Base-by-base conservation (phyloP, 345 rosid species). In the Acer yangbiense region DNA sequence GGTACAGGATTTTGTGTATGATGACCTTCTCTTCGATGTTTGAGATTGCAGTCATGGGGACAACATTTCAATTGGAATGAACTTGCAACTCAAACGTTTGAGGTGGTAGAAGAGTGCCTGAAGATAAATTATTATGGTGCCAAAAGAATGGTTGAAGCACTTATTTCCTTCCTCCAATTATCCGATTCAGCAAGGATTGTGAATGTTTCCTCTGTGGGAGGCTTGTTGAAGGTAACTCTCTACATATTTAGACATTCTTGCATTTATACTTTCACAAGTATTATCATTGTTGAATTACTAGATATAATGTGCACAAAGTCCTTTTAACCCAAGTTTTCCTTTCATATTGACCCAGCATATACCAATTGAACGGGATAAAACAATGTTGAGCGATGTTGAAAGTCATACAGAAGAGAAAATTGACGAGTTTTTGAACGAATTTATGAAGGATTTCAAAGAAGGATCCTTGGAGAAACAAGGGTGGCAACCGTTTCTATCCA, bases 141-240 rank as follows among this genome's bases (percentile, higher is more conserved):
- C n/a, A 79, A 79, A 67, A 72, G 82, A 76, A 82, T 71, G 77
- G 70, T 27, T 8, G 81, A 78, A 62, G 68, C 84, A 6, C 60
- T 75, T 68, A 35, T 78, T 35, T 76, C 65, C 48, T 71, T 78
- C 43, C 82, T 83, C 66, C 65, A 83, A 27, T 55, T 82, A 66
- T 84, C 87, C 17, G 79, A 86, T 63, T 74, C 86, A 4, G 81
- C 88, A 0, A 80, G 82, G 60, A 82, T 82, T n/a, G 81, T 82
- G 6, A 82, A 85, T 32, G 74, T 85, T 52, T 82, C 88, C 25
- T 71, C 84, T 14, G 0, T 3, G 9, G 6, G 64, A n/a, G 86
- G 71, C 9, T 50, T 44, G 76, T 68, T 85, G 5, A 9, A 55
- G 85, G 88, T 83, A 71, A 27, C 1, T 27, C 3, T 29, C 3